phyloP scores from a whole-genome alignment of 106 monocot genomes.

The Allium cepa region DNA sequence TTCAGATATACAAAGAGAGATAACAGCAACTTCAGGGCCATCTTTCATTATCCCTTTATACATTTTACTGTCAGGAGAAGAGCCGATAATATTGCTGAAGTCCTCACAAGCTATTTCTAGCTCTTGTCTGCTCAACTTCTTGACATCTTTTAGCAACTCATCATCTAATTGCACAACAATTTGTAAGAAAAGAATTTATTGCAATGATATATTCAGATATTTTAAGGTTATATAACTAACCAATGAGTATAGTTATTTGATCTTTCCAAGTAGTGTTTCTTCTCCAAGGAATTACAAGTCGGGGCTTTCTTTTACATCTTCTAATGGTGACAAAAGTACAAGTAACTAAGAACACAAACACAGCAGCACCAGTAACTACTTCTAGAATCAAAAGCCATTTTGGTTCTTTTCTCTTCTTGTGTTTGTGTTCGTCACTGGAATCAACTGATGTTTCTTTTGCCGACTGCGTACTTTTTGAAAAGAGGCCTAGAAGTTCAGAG shows the following conservation, averaged over 20 bases:
- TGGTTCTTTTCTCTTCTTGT: conserved; percentile 39
- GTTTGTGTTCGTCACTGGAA: conserved; percentile 6
- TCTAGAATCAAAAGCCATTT: conserved; percentile 79
- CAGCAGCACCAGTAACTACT: conserved; percentile 39
- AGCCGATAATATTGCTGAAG: conserved; percentile 96
- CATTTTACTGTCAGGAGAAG: conserved; percentile 57
- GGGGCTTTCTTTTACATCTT: conserved; percentile 34
- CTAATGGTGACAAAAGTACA: conserved; percentile 15
- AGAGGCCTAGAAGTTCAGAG: conserved; percentile 12
- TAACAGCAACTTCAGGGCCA: conserved; percentile 86
- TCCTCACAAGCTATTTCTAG: conserved; percentile 94
- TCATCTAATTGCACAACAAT: conserved; percentile 30
- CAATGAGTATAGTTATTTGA: conserved; percentile 29
- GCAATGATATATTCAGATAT: neutral
- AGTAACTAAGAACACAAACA: conserved; percentile 33
- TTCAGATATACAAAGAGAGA: conserved; percentile 55
- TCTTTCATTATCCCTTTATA: conserved; percentile 86
- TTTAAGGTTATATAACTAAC: conserved; percentile 25
- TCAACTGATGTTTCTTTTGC: conserved; percentile 5
- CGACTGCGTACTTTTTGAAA: conserved; percentile 8
- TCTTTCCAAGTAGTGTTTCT: conserved; percentile 31
- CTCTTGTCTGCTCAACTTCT: conserved; percentile 50
- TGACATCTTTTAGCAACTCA: conserved; percentile 50
- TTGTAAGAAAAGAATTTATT: neutral
- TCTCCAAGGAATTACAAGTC: conserved; percentile 30